Evolutionary conservation across 1,284 basidiomycete species (phyloP), one percentile per base, ranked within the genome.

Genomic region (Cryptococcus sp.): DNA sequence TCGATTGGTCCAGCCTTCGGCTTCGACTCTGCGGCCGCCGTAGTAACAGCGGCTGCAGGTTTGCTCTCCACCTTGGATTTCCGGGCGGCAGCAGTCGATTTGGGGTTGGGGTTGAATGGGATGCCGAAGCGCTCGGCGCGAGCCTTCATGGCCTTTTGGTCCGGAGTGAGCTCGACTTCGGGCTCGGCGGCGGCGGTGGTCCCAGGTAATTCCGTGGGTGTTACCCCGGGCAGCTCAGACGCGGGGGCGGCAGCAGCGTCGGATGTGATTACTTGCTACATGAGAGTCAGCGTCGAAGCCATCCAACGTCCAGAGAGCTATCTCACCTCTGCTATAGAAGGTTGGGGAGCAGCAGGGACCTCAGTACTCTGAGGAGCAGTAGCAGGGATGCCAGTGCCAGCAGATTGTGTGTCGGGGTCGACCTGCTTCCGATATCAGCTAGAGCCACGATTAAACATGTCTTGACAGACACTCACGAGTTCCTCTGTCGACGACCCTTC

Each of bases 91-190:
- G 61, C 53, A 33, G 66, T 16, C 12, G 59, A 18, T n/a, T 58
- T 47, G 15, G 55, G 16, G 38, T 65, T 24, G 18, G 68, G 68
- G 59, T 69, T 67, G 64, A 70, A 71, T 4, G 71, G 64, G 44
- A 72, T 56, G 8, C 77, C 76, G 57, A 79, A 79, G 53, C 74
- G 63, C 45, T 73, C 77, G 1, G 73, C 73, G 33, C 78, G 70
- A 4, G 69, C 68, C 59, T 73, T 73, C 56, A 68, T 64, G 13
- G 69, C 70, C 68, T 70, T 63, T 66, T 75, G 66, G 55, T 76
- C 72, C 54, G 72, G 63, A 46, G 69, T 73, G 42, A 75, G 57
- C 13, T 55, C 53, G 15, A 60, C 56, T 9, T 45, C 49, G 20
- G 52, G 50, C 37, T 42, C 28, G 37, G 35, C 46, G 28, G 54